phyloP scores from a whole-genome alignment of 208 protist species.

The Leptomonas seymouri region DNA sequence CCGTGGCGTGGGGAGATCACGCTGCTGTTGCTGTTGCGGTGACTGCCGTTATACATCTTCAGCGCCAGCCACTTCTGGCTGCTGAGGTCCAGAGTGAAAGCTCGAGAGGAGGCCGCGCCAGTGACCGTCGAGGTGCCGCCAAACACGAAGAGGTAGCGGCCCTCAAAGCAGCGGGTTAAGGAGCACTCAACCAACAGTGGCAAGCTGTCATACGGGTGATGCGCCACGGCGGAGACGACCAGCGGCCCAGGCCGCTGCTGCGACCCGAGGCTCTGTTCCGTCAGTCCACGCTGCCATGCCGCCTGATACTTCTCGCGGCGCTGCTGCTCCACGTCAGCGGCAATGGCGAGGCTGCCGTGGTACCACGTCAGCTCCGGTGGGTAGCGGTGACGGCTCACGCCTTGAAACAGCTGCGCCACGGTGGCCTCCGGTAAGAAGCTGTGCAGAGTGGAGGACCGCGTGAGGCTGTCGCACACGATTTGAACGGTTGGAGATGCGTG shows the following conservation, averaged over 20 bases:
- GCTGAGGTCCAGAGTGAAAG: conserved; percentile 20
- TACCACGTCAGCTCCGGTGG: conserved; percentile 60
- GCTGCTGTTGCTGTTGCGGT: background rate
- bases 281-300: conserved; percentile 42
- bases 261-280: conserved; percentile 36
- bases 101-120: conserved; percentile 10
- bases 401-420: conserved; percentile 24
- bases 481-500: conserved; percentile 11
- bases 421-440: conserved; percentile 11
- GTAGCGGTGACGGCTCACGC: conserved; percentile 41
- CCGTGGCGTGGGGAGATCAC: conserved; percentile 44
- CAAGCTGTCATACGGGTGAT: conserved; percentile 38
- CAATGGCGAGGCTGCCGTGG: conserved; percentile 51
- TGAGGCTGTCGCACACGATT: conserved; percentile 41
- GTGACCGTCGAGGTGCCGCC: conserved; percentile 28
- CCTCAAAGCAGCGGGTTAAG: conserved; percentile 59
- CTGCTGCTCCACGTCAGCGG: conserved; percentile 28
- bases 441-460: conserved; percentile 22
- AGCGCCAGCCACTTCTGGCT: conserved; percentile 24
- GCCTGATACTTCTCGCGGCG: conserved; percentile 33
- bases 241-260: conserved; percentile 31
- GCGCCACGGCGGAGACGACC: conserved; percentile 49
- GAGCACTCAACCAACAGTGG: conserved; percentile 54
- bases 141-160: conserved; percentile 51
- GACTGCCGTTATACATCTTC: conserved; percentile 4